Evolutionary conservation across 768 basidiomycete species (phyloP).

Genomic region (Suillus paluster): DNA sequence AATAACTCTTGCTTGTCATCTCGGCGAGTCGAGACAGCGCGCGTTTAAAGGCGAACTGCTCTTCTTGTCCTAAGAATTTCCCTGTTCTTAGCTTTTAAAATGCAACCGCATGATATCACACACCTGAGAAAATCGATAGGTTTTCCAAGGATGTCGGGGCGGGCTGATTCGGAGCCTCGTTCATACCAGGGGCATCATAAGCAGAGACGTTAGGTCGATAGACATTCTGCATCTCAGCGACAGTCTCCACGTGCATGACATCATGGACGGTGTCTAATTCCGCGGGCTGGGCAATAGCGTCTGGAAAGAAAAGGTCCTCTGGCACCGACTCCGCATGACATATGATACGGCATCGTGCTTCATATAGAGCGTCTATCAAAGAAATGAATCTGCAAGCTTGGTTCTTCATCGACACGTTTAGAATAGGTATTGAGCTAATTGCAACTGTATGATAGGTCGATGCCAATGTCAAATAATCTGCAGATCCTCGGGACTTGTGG

Average conservation of each 20-base stretch:
- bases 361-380: conserved; percentile 62
- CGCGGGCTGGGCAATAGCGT: conserved; percentile 31
- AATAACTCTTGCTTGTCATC: conserved; percentile 51
- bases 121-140: conserved; percentile 57
- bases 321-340: conserved; percentile 45
- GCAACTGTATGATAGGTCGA: too few relatives aligned
- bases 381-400: conserved; percentile 64
- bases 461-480: conserved; percentile 22
- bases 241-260: conserved; percentile 50
- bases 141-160: conserved; percentile 41
- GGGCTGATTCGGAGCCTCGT: conserved; percentile 33
- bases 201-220: conserved; percentile 60
- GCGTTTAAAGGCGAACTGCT: conserved; percentile 65
- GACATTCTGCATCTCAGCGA: conserved; percentile 52
- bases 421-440: too few relatives aligned
- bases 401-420: conserved; percentile 52
- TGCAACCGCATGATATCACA: conserved; percentile 11
- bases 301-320: conserved; percentile 60
- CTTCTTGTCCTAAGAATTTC: conserved; percentile 52
- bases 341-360: conserved; percentile 42
- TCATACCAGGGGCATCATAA: conserved; percentile 48
- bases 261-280: conserved; percentile 24
- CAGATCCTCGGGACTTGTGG: conserved; percentile 51
- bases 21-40: conserved; percentile 62
- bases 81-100: background rate